Evolutionary conservation across 148 eudicot genomes (phyloP), one percentile per base, ranked within the genome.

Genomic region (Drosera capensis): DNA sequence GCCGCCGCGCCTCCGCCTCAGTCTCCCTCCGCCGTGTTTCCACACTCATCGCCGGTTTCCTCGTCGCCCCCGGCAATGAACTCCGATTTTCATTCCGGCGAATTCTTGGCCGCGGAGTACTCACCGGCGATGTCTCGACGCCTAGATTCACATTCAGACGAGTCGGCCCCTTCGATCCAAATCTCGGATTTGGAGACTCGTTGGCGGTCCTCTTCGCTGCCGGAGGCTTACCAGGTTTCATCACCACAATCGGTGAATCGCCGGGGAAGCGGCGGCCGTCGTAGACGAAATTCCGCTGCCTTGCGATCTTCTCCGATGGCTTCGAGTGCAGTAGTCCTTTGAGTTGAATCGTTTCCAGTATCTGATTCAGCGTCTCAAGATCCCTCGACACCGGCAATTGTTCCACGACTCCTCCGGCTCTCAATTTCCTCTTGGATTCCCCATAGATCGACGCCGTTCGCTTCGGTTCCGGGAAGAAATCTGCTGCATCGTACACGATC

Each of bases 271-370:
- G 54, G 41, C 60, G 64, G 46, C 64, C 68, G 15, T 67, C 74
- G 45, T 62, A 52, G 2, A 75, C 64, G 15, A 58, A 54, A 40
- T 85, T 83, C 8, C 61, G 46, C 14, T 57, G 64, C 25, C 60
- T n/a, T n/a, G n/a, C 46, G 40, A 46, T 20, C 23, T 53, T 61
- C 14, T 54, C 54, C 51, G 60, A 51, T 38, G 40, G 73, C 5
- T 70, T 56, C 0, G 85, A 68, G 63, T 78, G 95, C 0, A 92
- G 64, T 3, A 92, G 72, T 11, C 95, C 99, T 70, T 92, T 85
- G 14, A 92, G 71, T 38, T 92, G 99, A 29, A 86, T 46, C 31
- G 94, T 90, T 58, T 92, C 95, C 7, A 92, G 81, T 25, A 85
- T 81, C 26, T 92, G 85, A 41, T 79, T 92, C 43, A 85, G 48